These are phyloP conservation scores for Botrytis medusae DNA, from an alignment of 2,329 filamentous ascomycete species.

Conservation along the genomic window DNA sequence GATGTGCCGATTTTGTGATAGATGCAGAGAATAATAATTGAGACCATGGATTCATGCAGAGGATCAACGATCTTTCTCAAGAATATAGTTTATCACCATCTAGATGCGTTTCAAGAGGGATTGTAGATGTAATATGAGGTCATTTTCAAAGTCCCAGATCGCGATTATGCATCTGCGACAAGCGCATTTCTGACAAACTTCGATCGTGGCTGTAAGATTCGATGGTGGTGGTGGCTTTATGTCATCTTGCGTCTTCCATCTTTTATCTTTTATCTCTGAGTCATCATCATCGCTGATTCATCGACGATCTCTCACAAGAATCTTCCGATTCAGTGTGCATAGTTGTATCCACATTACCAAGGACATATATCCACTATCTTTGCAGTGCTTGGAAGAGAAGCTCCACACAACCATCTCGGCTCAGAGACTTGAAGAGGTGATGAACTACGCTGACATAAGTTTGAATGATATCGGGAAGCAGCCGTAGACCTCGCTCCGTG, in stretches of 20 bases:
- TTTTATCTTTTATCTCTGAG: neutral
- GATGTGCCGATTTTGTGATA: slow-evolving; percentile 20
- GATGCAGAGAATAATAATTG: neutral
- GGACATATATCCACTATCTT: neutral
- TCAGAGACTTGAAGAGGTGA: neutral
- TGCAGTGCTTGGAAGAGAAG: no score
- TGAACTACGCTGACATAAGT: neutral
- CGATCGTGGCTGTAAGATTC: slow-evolving; percentile 1
- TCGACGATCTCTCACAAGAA: neutral
- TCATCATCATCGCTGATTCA: neutral
- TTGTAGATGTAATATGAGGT: neutral
- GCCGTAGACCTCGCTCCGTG: neutral
- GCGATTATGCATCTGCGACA: neutral
- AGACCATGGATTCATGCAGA: neutral
- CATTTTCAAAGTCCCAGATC: neutral
- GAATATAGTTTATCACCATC: neutral
- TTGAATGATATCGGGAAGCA: neutral
- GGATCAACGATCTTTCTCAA: neutral
- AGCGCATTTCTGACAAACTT: neutral
- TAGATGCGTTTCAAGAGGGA: neutral
- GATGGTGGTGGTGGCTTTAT: neutral
- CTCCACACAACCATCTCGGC: neutral
- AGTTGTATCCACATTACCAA: neutral
- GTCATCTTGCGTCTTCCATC: neutral
- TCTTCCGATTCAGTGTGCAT: neutral